phyloP scores from a whole-genome alignment of 1,284 basidiomycete species.

The Ustilago cynodontis region DNA sequence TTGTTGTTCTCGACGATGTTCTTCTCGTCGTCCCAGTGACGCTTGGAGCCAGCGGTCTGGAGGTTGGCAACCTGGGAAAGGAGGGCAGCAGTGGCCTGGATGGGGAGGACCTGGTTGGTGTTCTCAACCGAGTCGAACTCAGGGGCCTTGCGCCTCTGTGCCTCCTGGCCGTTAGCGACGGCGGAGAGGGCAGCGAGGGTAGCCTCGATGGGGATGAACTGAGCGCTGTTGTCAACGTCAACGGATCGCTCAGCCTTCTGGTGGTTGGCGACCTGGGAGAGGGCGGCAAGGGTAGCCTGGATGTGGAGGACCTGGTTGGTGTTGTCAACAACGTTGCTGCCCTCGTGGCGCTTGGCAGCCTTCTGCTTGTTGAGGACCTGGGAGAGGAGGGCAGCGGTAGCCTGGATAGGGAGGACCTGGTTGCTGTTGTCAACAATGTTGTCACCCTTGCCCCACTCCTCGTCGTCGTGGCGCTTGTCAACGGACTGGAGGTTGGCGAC shows the following conservation, averaged over 20 bases:
- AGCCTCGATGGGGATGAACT: slow-evolving; percentile 40
- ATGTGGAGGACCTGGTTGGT: slow-evolving; percentile 38
- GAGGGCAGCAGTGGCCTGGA: slow-evolving; percentile 35
- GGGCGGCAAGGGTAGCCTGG: slow-evolving; percentile 35
- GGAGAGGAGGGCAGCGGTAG: slow-evolving; percentile 27
- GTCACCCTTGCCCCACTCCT: slow-evolving; percentile 15
- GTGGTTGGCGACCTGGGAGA: slow-evolving; percentile 32
- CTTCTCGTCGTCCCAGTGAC: background rate
- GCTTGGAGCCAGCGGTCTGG: slow-evolving; percentile 20
- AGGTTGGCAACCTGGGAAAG: slow-evolving; percentile 35
- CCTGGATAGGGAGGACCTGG: slow-evolving; percentile 33
- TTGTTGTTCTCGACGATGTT: slow-evolving; percentile 27
- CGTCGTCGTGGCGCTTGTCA: slow-evolving; percentile 19
- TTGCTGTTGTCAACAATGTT: slow-evolving; percentile 35
- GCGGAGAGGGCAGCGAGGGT: slow-evolving; percentile 31
- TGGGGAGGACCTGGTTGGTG: slow-evolving; percentile 38
- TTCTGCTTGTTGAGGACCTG: slow-evolving; percentile 28
- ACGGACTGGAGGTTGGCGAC: slow-evolving; percentile 21
- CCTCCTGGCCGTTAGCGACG: slow-evolving; percentile 25
- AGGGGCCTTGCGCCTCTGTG: slow-evolving; percentile 3
- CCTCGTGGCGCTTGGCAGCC: slow-evolving; percentile 12
- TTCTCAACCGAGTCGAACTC: slow-evolving; percentile 18
- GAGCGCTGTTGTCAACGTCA: slow-evolving; percentile 27
- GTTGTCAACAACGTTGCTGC: slow-evolving; percentile 25
- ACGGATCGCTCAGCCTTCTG: slow-evolving; percentile 17